Base-by-base conservation (phyloP, 1,139 yeast genomes). In the Saccharomyces uvarum region DNA sequence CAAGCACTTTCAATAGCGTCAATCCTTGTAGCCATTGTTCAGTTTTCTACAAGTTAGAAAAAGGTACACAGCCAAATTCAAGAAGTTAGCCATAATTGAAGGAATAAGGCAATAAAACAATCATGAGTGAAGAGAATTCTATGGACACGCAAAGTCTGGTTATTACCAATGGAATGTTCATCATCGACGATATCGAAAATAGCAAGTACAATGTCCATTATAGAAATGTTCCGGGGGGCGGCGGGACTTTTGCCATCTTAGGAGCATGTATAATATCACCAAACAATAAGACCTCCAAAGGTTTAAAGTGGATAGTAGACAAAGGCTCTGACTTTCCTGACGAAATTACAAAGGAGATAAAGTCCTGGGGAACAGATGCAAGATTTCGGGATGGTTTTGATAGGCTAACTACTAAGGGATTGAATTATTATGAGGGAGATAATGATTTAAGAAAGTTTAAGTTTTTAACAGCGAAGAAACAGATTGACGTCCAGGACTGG, bases 161-260 rank as follows among this genome's bases (percentile, higher is more conserved):
- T 58, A 74, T 83, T 13, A 80, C 95, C 1, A 74, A 88, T 71
- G 98, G 97, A 51, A 86, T 91, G 90, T 86, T 89, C 70, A 89
- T 91, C 63, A 79, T 91, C n/a, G 98, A 91, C 68, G 96, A 88
- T 59, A 88, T 90, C 62, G 83, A 81, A 54, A 26, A 26, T 2
- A 66, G 70, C 5, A 65, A 73, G 7, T 71, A 74, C 24, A 72
- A 77, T 5, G 68, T 70, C 1, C 64, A 80, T 0, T 79, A 80
- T 28, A 67, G 70, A 52, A 73, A 88, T 64, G 76, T 90, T 7
- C 76, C 88, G 48, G 98, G 97, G 0, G 98, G 98, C 0, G 98
- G 91, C 1, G 97, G 96, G 0, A 80, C 93, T 0, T 91, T 81
- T 67, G 90, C 91, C 1, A 81, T 84, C 1, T 74, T 86, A n/a